phyloP scores from a whole-genome alignment of 345 rosid genomes.

The Eucalyptus paniculata region DNA sequence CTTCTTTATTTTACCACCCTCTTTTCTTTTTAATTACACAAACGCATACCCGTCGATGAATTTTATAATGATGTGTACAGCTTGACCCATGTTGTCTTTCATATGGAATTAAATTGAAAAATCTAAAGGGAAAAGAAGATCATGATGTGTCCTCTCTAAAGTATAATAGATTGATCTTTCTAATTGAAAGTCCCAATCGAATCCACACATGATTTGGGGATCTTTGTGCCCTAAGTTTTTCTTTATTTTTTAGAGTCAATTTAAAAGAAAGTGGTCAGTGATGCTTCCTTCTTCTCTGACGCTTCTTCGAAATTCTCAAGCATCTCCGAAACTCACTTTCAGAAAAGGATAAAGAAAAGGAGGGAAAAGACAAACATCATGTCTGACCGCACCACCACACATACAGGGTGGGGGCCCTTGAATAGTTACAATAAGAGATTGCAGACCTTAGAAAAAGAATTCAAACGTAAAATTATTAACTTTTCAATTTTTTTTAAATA shows the following conservation, averaged over 20 bases:
- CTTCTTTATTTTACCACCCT: not conserved
- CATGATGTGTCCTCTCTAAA: not conserved
- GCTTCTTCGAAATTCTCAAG: not conserved
- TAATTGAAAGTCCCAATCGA: not conserved
- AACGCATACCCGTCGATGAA: not conserved
- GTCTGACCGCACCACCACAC: not conserved
- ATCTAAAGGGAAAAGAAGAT: not conserved
- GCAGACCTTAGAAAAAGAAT: not conserved
- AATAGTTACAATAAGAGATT: not conserved
- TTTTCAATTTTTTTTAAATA: not conserved
- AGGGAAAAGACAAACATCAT: not conserved
- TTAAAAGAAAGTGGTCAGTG: not conserved
- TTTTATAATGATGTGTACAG: not conserved
- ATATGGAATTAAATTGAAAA: not conserved
- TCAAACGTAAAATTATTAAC: not conserved
- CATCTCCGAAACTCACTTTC: not conserved
- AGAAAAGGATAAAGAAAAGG: not conserved
- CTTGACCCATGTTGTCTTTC: not conserved
- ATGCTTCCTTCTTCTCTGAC: not conserved
- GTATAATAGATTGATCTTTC: not conserved
- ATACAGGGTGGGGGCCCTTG: not conserved
- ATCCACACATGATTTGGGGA: not conserved
- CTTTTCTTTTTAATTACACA: not conserved
- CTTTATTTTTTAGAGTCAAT: not conserved
- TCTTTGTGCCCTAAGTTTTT: not conserved